Conservation (phyloP, 2,329 filamentous ascomycete species). For the Hypoxylon sp. region DNA sequence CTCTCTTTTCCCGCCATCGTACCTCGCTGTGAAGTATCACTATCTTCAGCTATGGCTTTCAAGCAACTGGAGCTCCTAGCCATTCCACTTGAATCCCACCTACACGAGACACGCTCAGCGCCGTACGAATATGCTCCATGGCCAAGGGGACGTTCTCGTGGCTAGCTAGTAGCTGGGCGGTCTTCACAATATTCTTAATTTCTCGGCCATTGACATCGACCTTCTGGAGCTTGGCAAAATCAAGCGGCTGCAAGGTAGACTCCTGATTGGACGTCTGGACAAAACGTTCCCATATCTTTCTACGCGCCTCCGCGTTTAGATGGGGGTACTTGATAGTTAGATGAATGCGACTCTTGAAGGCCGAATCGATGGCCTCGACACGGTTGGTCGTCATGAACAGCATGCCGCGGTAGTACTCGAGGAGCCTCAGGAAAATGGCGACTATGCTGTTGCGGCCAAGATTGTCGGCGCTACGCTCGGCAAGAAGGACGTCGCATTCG, state of each 20-base stretch:
- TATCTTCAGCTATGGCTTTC: not conserved
- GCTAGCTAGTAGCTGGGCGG: slow-evolving; percentile 50
- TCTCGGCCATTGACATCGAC: slow-evolving; percentile 51
- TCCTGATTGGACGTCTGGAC: slow-evolving; percentile 29
- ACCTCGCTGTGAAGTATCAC: not conserved
- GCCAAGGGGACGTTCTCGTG: slow-evolving; percentile 28
- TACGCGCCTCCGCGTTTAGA: slow-evolving; percentile 32
- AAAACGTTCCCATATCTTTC: slow-evolving; percentile 47
- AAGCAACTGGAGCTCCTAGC: not conserved
- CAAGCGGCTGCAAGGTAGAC: slow-evolving; percentile 37
- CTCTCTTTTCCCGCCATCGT: not conserved
- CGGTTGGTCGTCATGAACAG: slow-evolving; percentile 49
- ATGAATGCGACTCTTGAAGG: slow-evolving; percentile 49
- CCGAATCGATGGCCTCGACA: slow-evolving; percentile 46
- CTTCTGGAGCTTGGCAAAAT: slow-evolving; percentile 41
- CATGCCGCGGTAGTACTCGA: slow-evolving; percentile 48
- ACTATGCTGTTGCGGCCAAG: slow-evolving; percentile 47
- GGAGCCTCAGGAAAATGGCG: slow-evolving; percentile 47
- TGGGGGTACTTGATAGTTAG: slow-evolving; percentile 44
- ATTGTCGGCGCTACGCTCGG: slow-evolving; percentile 53
- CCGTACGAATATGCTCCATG: slow-evolving; percentile 32
- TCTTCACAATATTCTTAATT: slow-evolving; percentile 53
- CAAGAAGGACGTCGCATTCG: slow-evolving; percentile 55
- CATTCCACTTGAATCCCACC: not conserved
- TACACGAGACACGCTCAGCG: slow-evolving; percentile 29